Percentiles rank a stretch among this genome's conserved stretches.
phyloP scores from a whole-genome alignment of 169 alveolate species.

The Besnoitia besnoiti region DNA sequence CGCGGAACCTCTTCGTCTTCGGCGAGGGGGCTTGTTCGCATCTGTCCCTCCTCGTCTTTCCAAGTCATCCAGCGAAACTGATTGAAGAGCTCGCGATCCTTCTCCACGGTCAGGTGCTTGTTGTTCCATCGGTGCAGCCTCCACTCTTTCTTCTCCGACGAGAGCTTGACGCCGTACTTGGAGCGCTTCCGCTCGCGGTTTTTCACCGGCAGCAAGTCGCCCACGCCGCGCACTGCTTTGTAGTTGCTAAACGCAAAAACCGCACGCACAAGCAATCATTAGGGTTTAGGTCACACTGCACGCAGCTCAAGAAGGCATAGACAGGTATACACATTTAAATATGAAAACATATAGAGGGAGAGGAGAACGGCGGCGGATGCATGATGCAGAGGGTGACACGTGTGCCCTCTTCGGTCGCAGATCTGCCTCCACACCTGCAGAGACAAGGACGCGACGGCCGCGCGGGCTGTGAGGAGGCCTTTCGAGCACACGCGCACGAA shows the following conservation, averaged over 20 bases:
- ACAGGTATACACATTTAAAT: not conserved
- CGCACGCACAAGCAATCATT: not conserved
- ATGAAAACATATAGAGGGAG: not conserved
- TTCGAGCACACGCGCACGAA: too few relatives aligned
- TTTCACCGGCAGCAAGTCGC: conserved; percentile 85
- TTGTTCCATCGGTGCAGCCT: conserved; percentile 39
- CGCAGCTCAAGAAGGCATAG: not conserved
- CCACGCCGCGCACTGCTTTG: conserved; percentile 85
- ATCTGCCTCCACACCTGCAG: too few relatives aligned
- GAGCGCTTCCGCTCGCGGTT: conserved; percentile 70
- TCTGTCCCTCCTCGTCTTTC: conserved; percentile 10
- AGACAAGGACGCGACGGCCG: too few relatives aligned
- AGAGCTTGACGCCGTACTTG: conserved; percentile 58
- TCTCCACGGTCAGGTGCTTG: conserved; percentile 26
- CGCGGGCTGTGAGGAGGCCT: too few relatives aligned
- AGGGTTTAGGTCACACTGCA: not conserved
- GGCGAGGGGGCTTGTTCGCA: not conserved
- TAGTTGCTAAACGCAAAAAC: conserved; percentile 59
- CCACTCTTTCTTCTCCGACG: conserved; percentile 64
- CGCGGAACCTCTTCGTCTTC: conserved; percentile 43
- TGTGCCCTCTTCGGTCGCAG: too few relatives aligned
- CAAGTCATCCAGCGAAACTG: conserved; percentile 62
- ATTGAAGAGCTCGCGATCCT: conserved; percentile 52
- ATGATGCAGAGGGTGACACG: too few relatives aligned
- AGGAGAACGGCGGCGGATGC: not conserved